Conservation (phyloP, 805 yeast species). For the Wickerhamiella cacticola region DNA sequence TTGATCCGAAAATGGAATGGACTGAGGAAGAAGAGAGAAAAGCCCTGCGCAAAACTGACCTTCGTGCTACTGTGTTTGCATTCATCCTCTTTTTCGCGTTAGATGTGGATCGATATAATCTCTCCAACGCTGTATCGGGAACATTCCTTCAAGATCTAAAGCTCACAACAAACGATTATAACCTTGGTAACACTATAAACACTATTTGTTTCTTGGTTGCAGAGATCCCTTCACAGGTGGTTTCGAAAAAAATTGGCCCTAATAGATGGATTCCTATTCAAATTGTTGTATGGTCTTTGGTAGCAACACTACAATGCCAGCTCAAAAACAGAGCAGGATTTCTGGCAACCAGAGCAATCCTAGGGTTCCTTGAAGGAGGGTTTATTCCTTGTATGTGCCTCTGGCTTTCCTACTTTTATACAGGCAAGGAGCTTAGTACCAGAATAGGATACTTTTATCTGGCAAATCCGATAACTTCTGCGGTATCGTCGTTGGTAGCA, state of each 20-base stretch:
- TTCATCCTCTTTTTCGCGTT: conserved; percentile 44
- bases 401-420: conserved; percentile 33
- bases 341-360: conserved; percentile 36
- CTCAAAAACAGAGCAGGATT: conserved; percentile 35
- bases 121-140: conserved; percentile 35
- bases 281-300: conserved; percentile 44
- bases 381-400: conserved; percentile 32
- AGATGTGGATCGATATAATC: conserved; percentile 44
- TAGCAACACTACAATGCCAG: conserved; percentile 41
- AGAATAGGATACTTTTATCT: conserved; percentile 42
- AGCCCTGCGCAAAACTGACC: conserved; percentile 40
- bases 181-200: conserved; percentile 41
- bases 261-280: conserved; percentile 53
- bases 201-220: conserved; percentile 41
- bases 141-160: conserved; percentile 13
- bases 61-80: conserved; percentile 42
- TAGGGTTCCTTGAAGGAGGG: conserved; percentile 47
- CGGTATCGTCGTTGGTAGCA: conserved; percentile 31
- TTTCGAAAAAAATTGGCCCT: conserved; percentile 50
- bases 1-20: conserved; percentile 25
- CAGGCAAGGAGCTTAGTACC: conserved; percentile 43
- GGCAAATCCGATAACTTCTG: conserved; percentile 32
- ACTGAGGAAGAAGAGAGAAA: conserved; percentile 24
- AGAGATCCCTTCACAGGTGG: conserved; percentile 55
- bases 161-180: conserved; percentile 30